Base-by-base conservation (phyloP, 2,329 filamentous ascomycete species). In the Alternaria dauci region DNA sequence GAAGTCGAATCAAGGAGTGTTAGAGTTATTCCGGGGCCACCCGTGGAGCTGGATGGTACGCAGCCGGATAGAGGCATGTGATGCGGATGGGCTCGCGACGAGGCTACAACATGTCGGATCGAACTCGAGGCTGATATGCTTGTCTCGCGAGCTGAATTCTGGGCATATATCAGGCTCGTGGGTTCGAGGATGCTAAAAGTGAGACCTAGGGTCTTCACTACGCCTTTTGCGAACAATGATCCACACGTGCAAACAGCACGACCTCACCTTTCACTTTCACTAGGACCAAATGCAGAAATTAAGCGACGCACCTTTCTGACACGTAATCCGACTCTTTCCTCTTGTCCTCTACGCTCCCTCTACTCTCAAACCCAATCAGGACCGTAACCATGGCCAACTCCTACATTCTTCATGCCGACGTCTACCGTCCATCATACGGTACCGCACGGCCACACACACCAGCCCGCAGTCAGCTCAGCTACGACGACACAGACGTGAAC, bases 201-300 rank as follows among this genome's bases (percentile, higher is more conserved):
- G 20, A 39, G 36, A 39, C 18, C 4, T n/a, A 18, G 7, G n/a
- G n/a, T 18, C 3, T 30, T 18, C n/a, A 18, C 36, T 8, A n/a
- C 8, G 8, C n/a, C 7, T 8, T 39, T n/a, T 8, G 8, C 14
- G 9, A 8, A 16, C 11, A 28, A 39, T n/a, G 20, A 9, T 3
- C 5, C 6, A 39, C 23, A 11, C 25, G 4, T 39, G 6, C 36
- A n/a, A 16, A 41, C n/a, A 38, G 11, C 28, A 5, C 20, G 36
- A 41, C 23, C 36, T 52, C 23, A 41, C 26, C 50, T 39, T 52
- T 52, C 50, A 26, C 50, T 52, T 23, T 52, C 9, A 52, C 23
- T 2, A 8, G 11, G 5, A 4, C 9, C 36, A 52, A 52, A 52
- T 12, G 20, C 46, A 50, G 11, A 38, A 2, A 20, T 16, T 23